Base-by-base conservation (phyloP, 164 flowering plant genomes). In the Stephania japonica region DNA sequence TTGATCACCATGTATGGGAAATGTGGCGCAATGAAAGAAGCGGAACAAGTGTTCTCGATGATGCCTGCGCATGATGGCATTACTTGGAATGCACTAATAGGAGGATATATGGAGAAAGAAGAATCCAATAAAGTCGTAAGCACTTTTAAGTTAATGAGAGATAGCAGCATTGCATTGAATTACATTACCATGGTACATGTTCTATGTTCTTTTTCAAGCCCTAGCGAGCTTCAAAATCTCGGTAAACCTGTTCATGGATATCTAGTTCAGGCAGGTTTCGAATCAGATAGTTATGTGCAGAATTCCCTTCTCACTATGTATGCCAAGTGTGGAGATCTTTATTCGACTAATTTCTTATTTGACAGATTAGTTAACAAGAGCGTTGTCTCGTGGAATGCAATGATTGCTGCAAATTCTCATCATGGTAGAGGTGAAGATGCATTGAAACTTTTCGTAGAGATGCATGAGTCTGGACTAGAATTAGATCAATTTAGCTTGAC, bases 251-350 rank as follows among this genome's bases (percentile, higher is more conserved):
- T 90, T 68, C 98, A 93, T 77, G 93, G 85, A 10, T 81, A 79
- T 79, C 65, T 77, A 65, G 67, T 89, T 64, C 24, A 50, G 11
- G 72, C 81, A 65, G 95, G 98, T 53, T 84, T 87, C 63, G 91
- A 85, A 53, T 79, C 77, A 26, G 83, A 90, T 79, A 81, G 77
- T 61, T 85, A 86, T 79, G 93, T 91, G 76, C 84, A 81, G 78
- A 93, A 87, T 75, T 85, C 95, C 23, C 93, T 91, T 69, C 89
- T 93, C 75, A 87, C 87, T 16, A 83, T 91, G 94, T 93, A 93
- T 77, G 92, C 91, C 41, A 85, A 87, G 53, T 93, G 93, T 76
- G 91, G 92, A 47, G 89, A 90, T 76, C 82, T 87, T 14, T 47
- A 68, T 70, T 83, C 94, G 14, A 85, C 97, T 76, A 76, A 72